Conservation (phyloP, 2,329 filamentous ascomycete species). For the Phyllachora maydis region DNA sequence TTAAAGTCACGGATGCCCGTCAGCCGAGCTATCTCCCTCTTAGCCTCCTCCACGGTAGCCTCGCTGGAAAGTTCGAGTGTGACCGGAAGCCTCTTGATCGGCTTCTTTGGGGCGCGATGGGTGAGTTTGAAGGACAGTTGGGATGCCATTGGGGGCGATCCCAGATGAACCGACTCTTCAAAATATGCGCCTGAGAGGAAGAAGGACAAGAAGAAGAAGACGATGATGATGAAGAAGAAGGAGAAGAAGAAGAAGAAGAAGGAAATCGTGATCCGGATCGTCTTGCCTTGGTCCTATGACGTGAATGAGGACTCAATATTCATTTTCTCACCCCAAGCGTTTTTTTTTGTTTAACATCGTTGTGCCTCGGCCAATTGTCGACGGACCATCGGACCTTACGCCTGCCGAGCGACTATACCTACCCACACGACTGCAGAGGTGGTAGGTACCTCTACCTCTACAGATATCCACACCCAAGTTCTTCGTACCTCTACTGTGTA, state of each 20-base stretch:
- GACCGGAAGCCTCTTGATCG: conserved; percentile 30
- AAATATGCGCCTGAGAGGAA: neutral
- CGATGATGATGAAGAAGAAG: neutral
- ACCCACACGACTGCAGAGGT: too few species aligned
- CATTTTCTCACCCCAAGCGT: too few species aligned
- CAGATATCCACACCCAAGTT: too few species aligned
- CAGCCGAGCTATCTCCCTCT: conserved; percentile 29
- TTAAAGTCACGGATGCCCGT: conserved; percentile 33
- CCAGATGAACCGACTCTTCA: neutral
- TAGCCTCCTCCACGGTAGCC: conserved; percentile 39
- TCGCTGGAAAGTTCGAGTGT: conserved; percentile 24
- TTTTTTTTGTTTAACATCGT: too few species aligned
- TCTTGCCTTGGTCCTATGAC: too few species aligned
- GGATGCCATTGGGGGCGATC: conserved; percentile 4
- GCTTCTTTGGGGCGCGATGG: conserved; percentile 24
- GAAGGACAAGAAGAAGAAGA: neutral
- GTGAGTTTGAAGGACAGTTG: conserved; percentile 24
- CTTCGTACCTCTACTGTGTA: too few species aligned
- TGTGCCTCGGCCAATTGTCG: too few species aligned
- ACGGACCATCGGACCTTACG: too few species aligned
- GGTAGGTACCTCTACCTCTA: too few species aligned
- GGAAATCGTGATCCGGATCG: too few species aligned
- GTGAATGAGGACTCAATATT: too few species aligned
- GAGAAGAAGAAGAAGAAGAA: neutral
- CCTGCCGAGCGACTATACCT: too few species aligned